Base-by-base conservation (phyloP, 2,329 filamentous ascomycete genomes). In the Cercospora sp. region DNA sequence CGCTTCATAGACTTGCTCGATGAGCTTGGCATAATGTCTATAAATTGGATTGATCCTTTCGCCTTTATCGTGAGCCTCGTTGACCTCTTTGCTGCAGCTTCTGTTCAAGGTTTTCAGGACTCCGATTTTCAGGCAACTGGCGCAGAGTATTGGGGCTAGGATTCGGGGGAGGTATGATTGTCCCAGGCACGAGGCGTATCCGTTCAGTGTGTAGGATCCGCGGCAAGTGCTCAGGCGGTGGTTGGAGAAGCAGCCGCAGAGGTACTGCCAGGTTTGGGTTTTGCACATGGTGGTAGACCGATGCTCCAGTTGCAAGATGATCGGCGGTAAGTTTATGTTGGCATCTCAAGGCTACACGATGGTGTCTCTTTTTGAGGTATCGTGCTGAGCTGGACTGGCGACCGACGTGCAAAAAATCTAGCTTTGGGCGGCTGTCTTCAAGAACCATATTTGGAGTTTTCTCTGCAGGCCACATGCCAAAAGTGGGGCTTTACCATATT, bases 141-240 rank as follows among this genome's bases (percentile, higher is more conserved):
- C 40, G 40, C 60, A 62, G 33, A 13, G 36, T 28, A 13, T 62
- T 42, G 16, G 9, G 28, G n/a, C 40, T 26, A 7, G 10, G 60
- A 62, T 62, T 12, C 7, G 2, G 33, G 58, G 58, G 10, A 60
- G 40, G 7, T 5, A 26, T 23, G 31, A 23, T 10, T 2, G 5
- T n/a, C 33, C 58, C 23, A 5, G 13, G 36, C 60, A 62, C 8
- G 40, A 13, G 36, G 60, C 23, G 40, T 1, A 7, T 40, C 13
- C 31, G 33, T 61, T 23, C 16, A 20, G 7, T 48, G 20, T 7
- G 16, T 13, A 18, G 60, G 2, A 48, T 9, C 60, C 42, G 60
- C 60, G 60, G 42, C 42, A 62, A 5, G 60, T 62, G 60, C 60
- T 62, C 1, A 62, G 60, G 6, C 60, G 60, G 40, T 62, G 60